Evolutionary conservation across 331 rosid species (phyloP).

Genomic region (Rhamnella rubrinervis): DNA sequence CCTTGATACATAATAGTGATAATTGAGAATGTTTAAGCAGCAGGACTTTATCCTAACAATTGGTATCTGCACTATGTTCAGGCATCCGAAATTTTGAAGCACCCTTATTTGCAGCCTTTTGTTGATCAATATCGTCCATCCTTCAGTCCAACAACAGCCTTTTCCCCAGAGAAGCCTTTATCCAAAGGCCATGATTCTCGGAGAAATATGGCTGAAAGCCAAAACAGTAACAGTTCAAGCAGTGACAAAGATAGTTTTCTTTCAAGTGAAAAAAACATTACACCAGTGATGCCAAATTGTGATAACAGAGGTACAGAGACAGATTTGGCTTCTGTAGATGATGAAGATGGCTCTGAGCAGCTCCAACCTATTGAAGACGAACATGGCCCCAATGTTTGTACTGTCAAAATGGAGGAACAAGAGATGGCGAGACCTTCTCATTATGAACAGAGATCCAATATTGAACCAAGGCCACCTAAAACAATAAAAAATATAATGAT

Average conservation of each 20-base stretch:
- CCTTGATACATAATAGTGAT: not conserved
- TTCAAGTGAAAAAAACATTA: constrained; percentile 65
- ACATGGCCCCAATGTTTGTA: constrained; percentile 33
- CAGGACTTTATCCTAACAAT: constrained; percentile 22
- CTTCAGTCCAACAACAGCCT: constrained; percentile 48
- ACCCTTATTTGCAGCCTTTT: constrained; percentile 91
- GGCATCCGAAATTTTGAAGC: constrained; percentile 96
- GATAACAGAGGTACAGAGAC: constrained; percentile 52
- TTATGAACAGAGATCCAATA: constrained; percentile 42
- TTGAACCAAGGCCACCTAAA: constrained; percentile 72
- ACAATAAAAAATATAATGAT: constrained; percentile 81
- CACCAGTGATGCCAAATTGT: constrained; percentile 30
- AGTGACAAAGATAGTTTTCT: constrained; percentile 81
- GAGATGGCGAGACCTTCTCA: constrained; percentile 46
- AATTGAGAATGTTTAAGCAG: constrained; percentile 7
- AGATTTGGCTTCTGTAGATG: constrained; percentile 58
- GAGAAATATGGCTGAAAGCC: constrained; percentile 85
- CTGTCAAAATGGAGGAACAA: constrained; percentile 44
- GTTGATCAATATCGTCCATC: constrained; percentile 78
- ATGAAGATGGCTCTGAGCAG: constrained; percentile 59
- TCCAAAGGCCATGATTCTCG: constrained; percentile 41
- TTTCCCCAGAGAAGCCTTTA: constrained; percentile 63
- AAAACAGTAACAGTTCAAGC: constrained; percentile 77
- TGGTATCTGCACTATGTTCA: constrained; percentile 37
- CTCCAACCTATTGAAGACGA: constrained; percentile 50